Evolutionary conservation across 371 early-diverging fungal genomes (phyloP).

Genomic region (Mortierella sp.): DNA sequence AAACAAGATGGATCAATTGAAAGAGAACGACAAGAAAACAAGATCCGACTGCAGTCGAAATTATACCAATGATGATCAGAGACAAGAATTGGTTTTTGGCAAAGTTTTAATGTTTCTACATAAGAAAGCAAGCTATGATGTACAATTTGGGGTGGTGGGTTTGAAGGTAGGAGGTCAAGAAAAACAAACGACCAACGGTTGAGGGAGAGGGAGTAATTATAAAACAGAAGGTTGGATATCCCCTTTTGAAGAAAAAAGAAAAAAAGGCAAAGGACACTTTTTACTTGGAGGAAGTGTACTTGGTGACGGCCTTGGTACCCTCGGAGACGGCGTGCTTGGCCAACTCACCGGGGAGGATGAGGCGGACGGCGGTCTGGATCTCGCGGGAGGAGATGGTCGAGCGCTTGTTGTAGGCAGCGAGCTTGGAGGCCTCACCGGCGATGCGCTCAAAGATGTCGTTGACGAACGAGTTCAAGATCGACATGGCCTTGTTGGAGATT

Average conservation of each 20-base stretch:
- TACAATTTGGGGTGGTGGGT: slow-evolving; percentile 33
- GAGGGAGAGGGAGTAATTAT: slow-evolving; percentile 29
- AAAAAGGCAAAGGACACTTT: background rate
- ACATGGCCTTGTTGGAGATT: slow-evolving; percentile 99
- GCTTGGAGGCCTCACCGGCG: slow-evolving; percentile 91
- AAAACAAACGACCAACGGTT: background rate
- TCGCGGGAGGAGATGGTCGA: slow-evolving; percentile 96
- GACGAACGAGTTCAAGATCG: slow-evolving; percentile 98
- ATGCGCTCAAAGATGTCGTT: slow-evolving; percentile 98
- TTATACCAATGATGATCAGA: background rate
- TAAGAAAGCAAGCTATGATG: slow-evolving; percentile 53
- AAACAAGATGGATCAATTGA: background rate
- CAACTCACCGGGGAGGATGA: slow-evolving; percentile 65
- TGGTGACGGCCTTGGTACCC: slow-evolving; percentile 97
- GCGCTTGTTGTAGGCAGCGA: slow-evolving; percentile 94
- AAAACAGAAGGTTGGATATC: slow-evolving; percentile 41
- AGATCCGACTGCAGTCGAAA: background rate
- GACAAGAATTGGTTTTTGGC: background rate
- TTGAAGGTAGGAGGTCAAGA: slow-evolving; percentile 4
- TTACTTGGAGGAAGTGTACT: slow-evolving; percentile 90
- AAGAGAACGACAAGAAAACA: background rate
- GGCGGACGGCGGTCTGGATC: slow-evolving; percentile 95
- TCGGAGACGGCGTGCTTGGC: slow-evolving; percentile 98
- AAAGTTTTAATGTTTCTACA: slow-evolving; percentile 47
- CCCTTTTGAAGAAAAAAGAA: slow-evolving; percentile 3